A percentile compares a stretch with the other conserved stretches of the same genome.
Evolutionary conservation across 257 asterid genomes (phyloP).

Genomic region (Solanum medicagineum): DNA sequence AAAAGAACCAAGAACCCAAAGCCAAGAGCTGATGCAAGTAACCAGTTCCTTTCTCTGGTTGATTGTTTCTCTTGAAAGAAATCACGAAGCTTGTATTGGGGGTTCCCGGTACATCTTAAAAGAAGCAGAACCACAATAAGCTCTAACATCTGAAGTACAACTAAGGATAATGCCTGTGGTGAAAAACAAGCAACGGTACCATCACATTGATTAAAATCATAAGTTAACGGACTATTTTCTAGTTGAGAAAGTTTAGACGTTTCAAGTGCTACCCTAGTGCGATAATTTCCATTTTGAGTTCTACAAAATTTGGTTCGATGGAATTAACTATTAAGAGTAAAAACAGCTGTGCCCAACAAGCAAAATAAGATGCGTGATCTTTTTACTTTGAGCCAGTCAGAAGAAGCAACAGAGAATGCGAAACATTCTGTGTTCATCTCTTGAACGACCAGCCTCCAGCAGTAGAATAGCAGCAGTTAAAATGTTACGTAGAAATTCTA

Average conservation of each 20-base stretch:
- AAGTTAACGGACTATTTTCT: not conserved
- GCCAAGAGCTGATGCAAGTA: slow-evolving; percentile 49
- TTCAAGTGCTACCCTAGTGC: not conserved
- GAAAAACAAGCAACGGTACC: not conserved
- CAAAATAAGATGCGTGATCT: not conserved
- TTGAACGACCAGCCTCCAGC: not conserved
- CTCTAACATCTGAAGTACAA: slow-evolving; percentile 49
- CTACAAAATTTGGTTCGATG: not conserved
- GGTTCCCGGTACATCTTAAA: slow-evolving; percentile 37
- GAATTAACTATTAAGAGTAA: not conserved
- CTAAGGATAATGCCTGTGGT: slow-evolving; percentile 43
- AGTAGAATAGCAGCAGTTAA: not conserved
- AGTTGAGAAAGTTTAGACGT: not conserved
- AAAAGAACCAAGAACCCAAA: slow-evolving; percentile 38
- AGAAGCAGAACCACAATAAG: slow-evolving; percentile 45
- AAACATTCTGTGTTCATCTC: not conserved
- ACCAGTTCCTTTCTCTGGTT: slow-evolving; percentile 42
- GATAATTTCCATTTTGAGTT: not conserved
- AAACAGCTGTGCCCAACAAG: not conserved
- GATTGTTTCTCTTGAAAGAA: slow-evolving; percentile 29
- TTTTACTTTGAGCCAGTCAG: not conserved
- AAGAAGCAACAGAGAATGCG: not conserved
- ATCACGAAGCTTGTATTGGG: slow-evolving; percentile 36
- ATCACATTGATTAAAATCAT: not conserved
- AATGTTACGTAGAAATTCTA: not conserved